Conservation (phyloP, 2,329 filamentous ascomycete species). For the Hymenoscyphus salicellus region DNA sequence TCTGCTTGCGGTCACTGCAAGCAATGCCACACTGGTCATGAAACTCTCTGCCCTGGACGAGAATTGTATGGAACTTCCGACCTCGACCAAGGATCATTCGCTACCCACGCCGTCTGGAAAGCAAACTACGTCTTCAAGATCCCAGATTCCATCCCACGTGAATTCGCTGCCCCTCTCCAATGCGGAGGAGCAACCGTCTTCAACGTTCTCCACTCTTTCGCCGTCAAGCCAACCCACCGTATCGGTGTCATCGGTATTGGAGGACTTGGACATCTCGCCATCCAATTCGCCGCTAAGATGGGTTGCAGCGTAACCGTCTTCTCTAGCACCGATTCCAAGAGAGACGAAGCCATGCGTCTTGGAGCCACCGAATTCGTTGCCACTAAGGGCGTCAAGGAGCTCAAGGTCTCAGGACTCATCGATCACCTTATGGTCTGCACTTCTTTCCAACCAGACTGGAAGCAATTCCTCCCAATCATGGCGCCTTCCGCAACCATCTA, state of each 20-base stretch:
- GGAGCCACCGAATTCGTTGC: constrained; percentile 62
- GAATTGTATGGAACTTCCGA: constrained; percentile 43
- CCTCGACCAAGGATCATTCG: constrained; percentile 49
- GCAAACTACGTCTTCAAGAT: constrained; percentile 41
- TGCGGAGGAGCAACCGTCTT: constrained; percentile 46
- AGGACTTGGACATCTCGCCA: constrained; percentile 60
- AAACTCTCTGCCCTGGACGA: constrained; percentile 44
- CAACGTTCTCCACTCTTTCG: constrained; percentile 38
- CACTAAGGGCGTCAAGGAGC: constrained; percentile 39
- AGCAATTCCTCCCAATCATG: constrained; percentile 60
- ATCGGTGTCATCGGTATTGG: constrained; percentile 53
- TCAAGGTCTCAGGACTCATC: constrained; percentile 21
- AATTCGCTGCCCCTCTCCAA: constrained; percentile 46
- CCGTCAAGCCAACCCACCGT: constrained; percentile 31
- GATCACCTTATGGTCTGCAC: constrained; percentile 35
- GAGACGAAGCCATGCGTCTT: constrained; percentile 56
- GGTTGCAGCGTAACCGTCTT: constrained; percentile 59
- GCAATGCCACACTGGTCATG: constrained; percentile 44
- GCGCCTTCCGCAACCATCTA: constrained; percentile 58
- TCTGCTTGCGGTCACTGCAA: constrained; percentile 44
- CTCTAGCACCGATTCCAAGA: constrained; percentile 59
- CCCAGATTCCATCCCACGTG: constrained; percentile 39
- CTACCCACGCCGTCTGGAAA: constrained; percentile 40
- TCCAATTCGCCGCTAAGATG: constrained; percentile 62
- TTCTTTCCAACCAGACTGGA: constrained; percentile 51